Percentiles rank a stretch among this genome's conserved stretches.
These are phyloP conservation scores for Colletotrichum higginsianum DNA, from an alignment of 2,329 filamentous ascomycete species.

Conservation along the genomic window DNA sequence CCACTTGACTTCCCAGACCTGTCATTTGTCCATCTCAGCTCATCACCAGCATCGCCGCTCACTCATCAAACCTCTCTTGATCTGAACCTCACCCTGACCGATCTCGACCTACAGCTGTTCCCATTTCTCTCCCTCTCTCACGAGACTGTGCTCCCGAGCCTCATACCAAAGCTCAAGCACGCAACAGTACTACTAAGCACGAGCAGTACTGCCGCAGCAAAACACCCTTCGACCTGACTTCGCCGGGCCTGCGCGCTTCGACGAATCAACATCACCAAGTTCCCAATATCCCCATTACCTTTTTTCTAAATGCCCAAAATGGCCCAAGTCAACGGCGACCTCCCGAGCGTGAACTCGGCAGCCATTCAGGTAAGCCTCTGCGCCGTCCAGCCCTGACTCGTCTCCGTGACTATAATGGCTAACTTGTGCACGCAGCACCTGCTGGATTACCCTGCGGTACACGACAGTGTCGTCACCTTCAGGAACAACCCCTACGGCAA, in stretches of 20 bases:
- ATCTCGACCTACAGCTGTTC: background rate
- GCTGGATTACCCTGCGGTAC: conserved; percentile 85
- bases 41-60: background rate
- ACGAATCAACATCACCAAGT: conserved; percentile 11
- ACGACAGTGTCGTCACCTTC: conserved; percentile 83
- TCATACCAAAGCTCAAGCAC: background rate
- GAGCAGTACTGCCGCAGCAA: conserved; percentile 14
- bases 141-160: conserved; percentile 1
- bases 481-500: conserved; percentile 87
- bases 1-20: conserved; percentile 3
- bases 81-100: background rate
- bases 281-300: background rate
- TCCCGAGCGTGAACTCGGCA: conserved; percentile 61
- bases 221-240: background rate
- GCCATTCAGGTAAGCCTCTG: conserved; percentile 63
- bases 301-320: conserved; percentile 48
- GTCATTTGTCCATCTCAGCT: background rate
- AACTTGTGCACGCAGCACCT: conserved; percentile 74
- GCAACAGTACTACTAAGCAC: background rate
- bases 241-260: conserved; percentile 6
- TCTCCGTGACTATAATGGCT: background rate
- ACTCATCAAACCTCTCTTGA: background rate
- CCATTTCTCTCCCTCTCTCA: background rate
- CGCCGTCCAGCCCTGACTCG: background rate
- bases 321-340: conserved; percentile 68